A percentile compares a stretch with the other conserved stretches of the same genome.
Conservation (phyloP, 768 basidiomycete species). For the Xerocomus brunneocitrinus region DNA sequence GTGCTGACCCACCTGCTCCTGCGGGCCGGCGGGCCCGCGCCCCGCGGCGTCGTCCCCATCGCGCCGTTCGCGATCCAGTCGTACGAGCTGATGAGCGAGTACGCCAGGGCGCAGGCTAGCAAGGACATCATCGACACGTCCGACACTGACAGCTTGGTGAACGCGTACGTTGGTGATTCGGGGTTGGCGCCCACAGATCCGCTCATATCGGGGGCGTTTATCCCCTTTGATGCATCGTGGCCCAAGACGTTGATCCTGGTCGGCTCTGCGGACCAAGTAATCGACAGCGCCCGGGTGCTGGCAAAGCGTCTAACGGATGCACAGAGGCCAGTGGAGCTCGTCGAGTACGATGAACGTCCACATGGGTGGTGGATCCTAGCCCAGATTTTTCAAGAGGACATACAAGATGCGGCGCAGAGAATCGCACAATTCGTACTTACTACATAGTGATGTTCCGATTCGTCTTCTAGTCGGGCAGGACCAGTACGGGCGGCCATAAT, state of each 20-base stretch:
- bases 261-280: conserved; percentile 13
- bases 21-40: too few species aligned
- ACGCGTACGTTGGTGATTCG: background rate
- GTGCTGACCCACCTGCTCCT: too few species aligned
- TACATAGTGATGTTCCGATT: background rate
- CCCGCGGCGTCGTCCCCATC: too few species aligned
- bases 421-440: conserved; percentile 7
- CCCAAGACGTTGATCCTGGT: conserved; percentile 22
- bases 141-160: too few species aligned
- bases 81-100: too few species aligned
- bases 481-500: too few species aligned
- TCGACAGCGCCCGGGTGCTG: background rate
- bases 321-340: conserved; percentile 12
- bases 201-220: conserved; percentile 12
- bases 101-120: too few species aligned
- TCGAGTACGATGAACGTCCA: conserved; percentile 22
- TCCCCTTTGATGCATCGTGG: conserved; percentile 17
- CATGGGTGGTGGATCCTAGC: conserved; percentile 23
- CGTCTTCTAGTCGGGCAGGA: too few species aligned
- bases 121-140: too few species aligned
- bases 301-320: background rate
- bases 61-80: too few species aligned
- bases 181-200: conserved; percentile 11
- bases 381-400: conserved; percentile 11
- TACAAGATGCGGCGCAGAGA: conserved; percentile 12